Percentiles rank a stretch among this genome's conserved stretches.
Evolutionary conservation across 148 eudicot species (phyloP).

Genomic region (Pouteria glomerata): DNA sequence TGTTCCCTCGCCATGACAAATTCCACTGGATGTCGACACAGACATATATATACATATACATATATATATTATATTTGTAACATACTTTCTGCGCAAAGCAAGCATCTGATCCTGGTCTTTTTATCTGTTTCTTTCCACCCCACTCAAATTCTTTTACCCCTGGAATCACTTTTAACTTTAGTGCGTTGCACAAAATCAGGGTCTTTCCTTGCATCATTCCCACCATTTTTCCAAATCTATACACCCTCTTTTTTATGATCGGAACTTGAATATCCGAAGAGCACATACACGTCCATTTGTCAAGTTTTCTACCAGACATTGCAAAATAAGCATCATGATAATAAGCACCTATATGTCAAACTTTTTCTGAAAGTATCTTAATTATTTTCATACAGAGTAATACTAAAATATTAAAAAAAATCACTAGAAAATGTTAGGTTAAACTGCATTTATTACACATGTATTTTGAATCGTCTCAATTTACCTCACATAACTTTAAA

Average conservation of each 20-base stretch:
- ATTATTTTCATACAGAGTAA: background rate
- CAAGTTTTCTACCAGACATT: background rate
- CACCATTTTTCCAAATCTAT: background rate
- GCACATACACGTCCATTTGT: background rate
- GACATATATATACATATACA: background rate
- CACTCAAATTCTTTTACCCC: background rate
- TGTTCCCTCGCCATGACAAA: conserved; percentile 11
- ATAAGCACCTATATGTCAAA: background rate
- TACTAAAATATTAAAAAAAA: too few relatives aligned
- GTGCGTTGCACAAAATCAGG: background rate
- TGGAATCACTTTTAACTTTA: conserved; percentile 13
- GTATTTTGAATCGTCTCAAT: too few relatives aligned
- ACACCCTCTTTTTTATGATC: background rate
- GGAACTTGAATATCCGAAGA: conserved; percentile 4
- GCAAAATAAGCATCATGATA: background rate
- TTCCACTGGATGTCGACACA: conserved; percentile 4
- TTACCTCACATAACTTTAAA: too few relatives aligned
- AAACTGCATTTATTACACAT: too few relatives aligned
- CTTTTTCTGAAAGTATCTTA: background rate
- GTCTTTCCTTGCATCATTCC: conserved; percentile 5
- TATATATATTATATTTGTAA: background rate
- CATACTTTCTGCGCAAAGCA: conserved; percentile 2
- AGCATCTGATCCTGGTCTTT: conserved; percentile 15
- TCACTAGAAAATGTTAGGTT: too few relatives aligned
- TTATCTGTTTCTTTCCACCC: background rate